These are phyloP conservation scores for Aspergillus oerlinghausenensis DNA, from an alignment of 2,329 filamentous ascomycete genomes.

Conservation along the genomic window DNA sequence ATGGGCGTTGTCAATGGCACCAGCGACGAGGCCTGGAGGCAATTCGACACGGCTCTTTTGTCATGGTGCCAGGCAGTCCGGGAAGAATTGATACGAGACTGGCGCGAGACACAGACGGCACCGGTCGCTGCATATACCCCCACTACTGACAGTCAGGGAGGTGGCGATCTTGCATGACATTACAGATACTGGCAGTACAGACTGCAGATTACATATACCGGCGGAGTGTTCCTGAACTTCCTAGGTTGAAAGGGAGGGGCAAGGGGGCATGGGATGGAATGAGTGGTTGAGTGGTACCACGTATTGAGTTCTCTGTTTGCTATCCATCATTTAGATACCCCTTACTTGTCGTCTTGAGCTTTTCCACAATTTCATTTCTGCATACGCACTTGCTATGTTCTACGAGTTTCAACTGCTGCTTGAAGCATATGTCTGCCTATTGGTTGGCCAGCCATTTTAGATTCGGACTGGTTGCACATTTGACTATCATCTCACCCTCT, in stretches of 20 bases:
- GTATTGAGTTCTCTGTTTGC: conserved; percentile 16
- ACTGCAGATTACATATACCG: not conserved
- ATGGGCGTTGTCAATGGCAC: conserved; percentile 78
- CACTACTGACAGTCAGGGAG: conserved; percentile 14
- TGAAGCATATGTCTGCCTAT: not conserved
- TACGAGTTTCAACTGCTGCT: not conserved
- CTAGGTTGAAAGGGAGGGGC: not conserved
- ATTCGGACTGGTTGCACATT: not conserved
- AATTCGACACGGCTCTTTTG: conserved; percentile 78
- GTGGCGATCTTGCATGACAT: conserved; percentile 1
- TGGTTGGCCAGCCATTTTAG: not conserved
- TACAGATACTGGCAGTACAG: not conserved
- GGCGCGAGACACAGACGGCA: conserved; percentile 41
- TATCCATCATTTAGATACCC: conserved; percentile 19
- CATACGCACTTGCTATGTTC: not conserved
- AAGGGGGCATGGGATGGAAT: conserved; percentile 6
- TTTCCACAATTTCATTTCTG: not conserved
- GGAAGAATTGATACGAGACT: conserved; percentile 75
- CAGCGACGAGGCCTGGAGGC: conserved; percentile 63
- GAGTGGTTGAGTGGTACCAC: conserved; percentile 21
- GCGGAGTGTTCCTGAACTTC: not conserved
- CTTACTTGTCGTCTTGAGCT: conserved; percentile 12
- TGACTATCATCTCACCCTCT: not conserved
- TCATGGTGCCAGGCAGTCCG: conserved; percentile 79
- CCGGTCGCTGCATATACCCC: conserved; percentile 12